Percentiles rank a stretch among this genome's conserved stretches.
phyloP scores from a whole-genome alignment of 805 yeast species.

The Trichomonascus vanleenenianus region DNA sequence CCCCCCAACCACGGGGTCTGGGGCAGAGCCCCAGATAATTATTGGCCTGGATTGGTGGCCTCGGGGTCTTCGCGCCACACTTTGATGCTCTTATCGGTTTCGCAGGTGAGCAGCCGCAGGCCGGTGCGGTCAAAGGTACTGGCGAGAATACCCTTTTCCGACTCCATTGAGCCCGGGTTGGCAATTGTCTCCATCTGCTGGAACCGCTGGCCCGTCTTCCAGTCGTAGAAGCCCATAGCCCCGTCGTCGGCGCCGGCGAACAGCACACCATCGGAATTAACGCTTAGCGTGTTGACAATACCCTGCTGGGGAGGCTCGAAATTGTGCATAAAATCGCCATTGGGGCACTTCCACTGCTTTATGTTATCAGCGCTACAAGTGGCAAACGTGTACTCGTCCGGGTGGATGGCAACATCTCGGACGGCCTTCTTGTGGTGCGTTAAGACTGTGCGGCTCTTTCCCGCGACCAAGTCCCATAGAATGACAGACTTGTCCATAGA shows the following conservation, averaged over 20 bases:
- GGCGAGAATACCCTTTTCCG: constrained; percentile 62
- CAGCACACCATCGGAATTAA: constrained; percentile 56
- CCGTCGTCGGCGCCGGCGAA: constrained; percentile 88
- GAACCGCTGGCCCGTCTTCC: constrained; percentile 56
- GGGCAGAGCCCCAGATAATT: too few species aligned
- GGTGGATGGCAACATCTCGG: constrained; percentile 63
- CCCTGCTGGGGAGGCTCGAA: constrained; percentile 37
- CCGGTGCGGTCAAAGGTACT: constrained; percentile 77
- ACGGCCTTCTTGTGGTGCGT: constrained; percentile 84
- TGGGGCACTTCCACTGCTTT: constrained; percentile 77
- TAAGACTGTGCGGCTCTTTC: constrained; percentile 57
- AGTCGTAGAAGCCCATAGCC: constrained; percentile 66
- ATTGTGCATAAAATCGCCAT: constrained; percentile 62
- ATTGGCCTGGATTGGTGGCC: constrained; percentile 31
- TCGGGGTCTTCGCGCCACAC: constrained; percentile 44
- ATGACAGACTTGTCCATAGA: constrained; percentile 80
- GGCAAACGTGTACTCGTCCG: constrained; percentile 63
- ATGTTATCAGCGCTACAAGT: constrained; percentile 77
- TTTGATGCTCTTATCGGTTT: constrained; percentile 72
- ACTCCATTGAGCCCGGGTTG: constrained; percentile 61
- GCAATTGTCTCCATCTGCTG: constrained; percentile 48
- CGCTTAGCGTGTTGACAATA: constrained; percentile 61
- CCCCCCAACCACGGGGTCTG: too few species aligned
- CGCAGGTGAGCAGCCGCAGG: constrained; percentile 73
- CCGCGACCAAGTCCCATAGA: constrained; percentile 86